Evolutionary conservation across 192 early-diverging fungal species (phyloP), one percentile per base, ranked within the genome.

Genomic region (Podila verticillata): DNA sequence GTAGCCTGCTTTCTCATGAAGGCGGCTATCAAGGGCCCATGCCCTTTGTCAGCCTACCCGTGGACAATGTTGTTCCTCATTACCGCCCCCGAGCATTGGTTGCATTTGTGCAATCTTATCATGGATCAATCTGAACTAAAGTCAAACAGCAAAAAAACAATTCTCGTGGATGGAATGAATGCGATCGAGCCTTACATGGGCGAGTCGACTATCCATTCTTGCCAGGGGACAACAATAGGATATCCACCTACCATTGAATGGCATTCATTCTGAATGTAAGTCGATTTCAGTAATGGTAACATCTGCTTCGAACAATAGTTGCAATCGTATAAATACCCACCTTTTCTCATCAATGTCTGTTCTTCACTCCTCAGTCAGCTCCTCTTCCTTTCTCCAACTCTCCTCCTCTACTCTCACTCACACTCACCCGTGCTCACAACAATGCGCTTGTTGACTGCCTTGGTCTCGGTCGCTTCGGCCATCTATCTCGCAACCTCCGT

Each of bases 401-500:
- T 51, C 54, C 6, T 34, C 49, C 47, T 17, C 19, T 24, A 2
- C 15, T 0, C 34, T n/a, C 8, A 54, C 51, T 12, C 1, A 15
- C 57, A 15, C 1, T 60, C 57, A 24, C 24, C 58, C 58, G 30
- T 60, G 8, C 5, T 4, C 24, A 7, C 7, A 44, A 72, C 34
- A 34, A 80, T 80, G 77, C 77, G 57, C 67, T 54, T 80, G 65
- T 59, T 63, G 28, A 64, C 66, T 24, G 48, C 66, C 31, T 36
- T 80, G n/a, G 9, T 72, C 29, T 72, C 77, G 56, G 70, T 72
- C 24, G 77, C 70, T 8, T 80, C 77, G 13, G 77, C 70, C 44
- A 8, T 68, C 17, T 28, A 51, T 2, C n/a, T 72, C 5, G 65
- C 62, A 10, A 56, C 60, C 5, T 56, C 69, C 39, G 54, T 47